Conservation (phyloP, 257 asterid genomes). For the Solanum sejunctum region DNA sequence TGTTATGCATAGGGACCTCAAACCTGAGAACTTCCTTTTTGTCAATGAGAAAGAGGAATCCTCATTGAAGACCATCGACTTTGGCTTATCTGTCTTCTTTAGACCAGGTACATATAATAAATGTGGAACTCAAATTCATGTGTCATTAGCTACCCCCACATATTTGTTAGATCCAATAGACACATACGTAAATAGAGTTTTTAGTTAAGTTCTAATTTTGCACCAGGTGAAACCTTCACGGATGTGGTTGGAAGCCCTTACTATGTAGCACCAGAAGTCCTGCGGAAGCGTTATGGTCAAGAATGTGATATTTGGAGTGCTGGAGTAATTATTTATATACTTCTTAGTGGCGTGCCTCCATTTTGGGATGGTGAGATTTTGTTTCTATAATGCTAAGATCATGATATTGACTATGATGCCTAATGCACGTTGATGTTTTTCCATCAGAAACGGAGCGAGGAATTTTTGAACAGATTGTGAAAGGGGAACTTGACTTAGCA, state of each 20-base stretch:
- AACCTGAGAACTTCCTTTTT: slow-evolving; percentile 81
- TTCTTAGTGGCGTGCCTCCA: slow-evolving; percentile 61
- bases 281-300: slow-evolving; percentile 42
- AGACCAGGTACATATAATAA: slow-evolving; percentile 45
- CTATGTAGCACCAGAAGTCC: slow-evolving; percentile 58
- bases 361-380: slow-evolving; percentile 53
- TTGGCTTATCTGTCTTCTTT: slow-evolving; percentile 69
- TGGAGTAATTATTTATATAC: slow-evolving; percentile 52
- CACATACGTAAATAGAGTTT: background rate
- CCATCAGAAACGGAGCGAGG: slow-evolving; percentile 53
- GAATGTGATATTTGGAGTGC: slow-evolving; percentile 75
- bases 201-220: background rate
- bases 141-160: background rate
- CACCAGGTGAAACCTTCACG: slow-evolving; percentile 33
- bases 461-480: slow-evolving; percentile 57
- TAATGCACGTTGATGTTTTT: background rate
- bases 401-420: background rate
- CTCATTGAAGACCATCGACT: slow-evolving; percentile 57
- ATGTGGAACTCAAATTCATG: background rate
- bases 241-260: slow-evolving; percentile 72
- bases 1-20: slow-evolving; percentile 80
- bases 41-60: slow-evolving; percentile 58
- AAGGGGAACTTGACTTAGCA: slow-evolving; percentile 53
- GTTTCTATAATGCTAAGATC: background rate
- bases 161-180: background rate